Evolutionary conservation across 176 grass and related monocot genomes (phyloP).

Genomic region (Oryza australiensis): DNA sequence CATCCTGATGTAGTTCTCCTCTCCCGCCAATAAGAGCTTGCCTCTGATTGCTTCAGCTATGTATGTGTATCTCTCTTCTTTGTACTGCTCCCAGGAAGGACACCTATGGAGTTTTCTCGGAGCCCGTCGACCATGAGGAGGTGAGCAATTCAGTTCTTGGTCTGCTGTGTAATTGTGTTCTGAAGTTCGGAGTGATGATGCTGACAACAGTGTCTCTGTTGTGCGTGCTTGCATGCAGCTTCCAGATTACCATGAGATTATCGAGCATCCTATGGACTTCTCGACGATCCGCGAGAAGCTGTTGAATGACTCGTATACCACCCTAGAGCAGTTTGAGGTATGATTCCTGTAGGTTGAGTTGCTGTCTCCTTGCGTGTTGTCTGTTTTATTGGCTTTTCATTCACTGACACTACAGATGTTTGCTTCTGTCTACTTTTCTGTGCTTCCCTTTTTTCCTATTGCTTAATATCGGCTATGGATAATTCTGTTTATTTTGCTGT

Average conservation of each 20-base stretch:
- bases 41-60: slow-evolving; percentile 24
- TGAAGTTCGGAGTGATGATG: neutral
- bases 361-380: neutral
- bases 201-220: neutral
- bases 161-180: neutral
- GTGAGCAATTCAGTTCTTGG: slow-evolving; percentile 36
- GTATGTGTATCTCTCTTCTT: slow-evolving; percentile 23
- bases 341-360: slow-evolving; percentile 11
- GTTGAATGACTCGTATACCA: slow-evolving; percentile 49
- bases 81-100: slow-evolving; percentile 67
- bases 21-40: slow-evolving; percentile 10
- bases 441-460: neutral
- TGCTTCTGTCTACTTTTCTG: neutral
- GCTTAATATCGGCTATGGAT: neutral
- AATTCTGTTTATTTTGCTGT: neutral
- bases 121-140: slow-evolving; percentile 71
- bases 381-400: slow-evolving; percentile 24
- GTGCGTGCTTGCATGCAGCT: slow-evolving; percentile 54
- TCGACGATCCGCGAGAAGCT: slow-evolving; percentile 71
- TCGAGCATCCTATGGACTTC: slow-evolving; percentile 72
- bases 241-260: slow-evolving; percentile 68
- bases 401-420: neutral
- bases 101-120: slow-evolving; percentile 63
- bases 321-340: slow-evolving; percentile 75
- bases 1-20: slow-evolving; percentile 44